A percentile compares a stretch with the other conserved stretches of the same genome.
phyloP scores from a whole-genome alignment of 179 eudicot genomes.

The Silene vulgaris region DNA sequence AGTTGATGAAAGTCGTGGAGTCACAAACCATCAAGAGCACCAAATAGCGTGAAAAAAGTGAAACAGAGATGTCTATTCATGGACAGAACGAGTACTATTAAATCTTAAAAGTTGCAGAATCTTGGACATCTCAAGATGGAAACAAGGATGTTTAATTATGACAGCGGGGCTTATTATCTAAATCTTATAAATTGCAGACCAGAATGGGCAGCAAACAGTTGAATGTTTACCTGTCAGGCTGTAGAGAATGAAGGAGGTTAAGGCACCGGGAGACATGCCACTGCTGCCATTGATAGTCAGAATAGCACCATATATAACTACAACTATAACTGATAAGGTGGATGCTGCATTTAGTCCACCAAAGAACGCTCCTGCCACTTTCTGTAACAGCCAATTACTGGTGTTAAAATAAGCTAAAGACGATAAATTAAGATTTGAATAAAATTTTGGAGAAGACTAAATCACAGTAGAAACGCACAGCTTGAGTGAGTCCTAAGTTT shows the following conservation, averaged over 20 bases:
- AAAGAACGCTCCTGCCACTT: constrained; percentile 62
- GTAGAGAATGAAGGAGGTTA: constrained; percentile 84
- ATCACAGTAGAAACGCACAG: constrained; percentile 45
- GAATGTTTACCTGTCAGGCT: constrained; percentile 68
- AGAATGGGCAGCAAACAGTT: background rate
- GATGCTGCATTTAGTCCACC: constrained; percentile 86
- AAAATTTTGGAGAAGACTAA: background rate
- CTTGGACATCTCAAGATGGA: background rate
- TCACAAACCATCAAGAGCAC: background rate
- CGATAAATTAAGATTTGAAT: background rate
- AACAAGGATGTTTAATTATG: background rate
- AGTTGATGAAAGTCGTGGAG: background rate
- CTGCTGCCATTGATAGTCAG: constrained; percentile 64
- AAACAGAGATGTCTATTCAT: background rate
- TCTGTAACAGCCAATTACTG: constrained; percentile 38
- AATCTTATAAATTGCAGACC: background rate
- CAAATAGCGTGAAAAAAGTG: background rate
- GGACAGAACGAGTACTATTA: too few species aligned
- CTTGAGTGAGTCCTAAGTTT: constrained; percentile 73
- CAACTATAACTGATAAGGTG: constrained; percentile 70
- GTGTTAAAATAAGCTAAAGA: constrained; percentile 7
- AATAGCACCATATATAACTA: constrained; percentile 80
- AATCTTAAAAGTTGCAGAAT: background rate
- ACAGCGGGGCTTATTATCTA: background rate
- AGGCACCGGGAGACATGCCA: constrained; percentile 68